Conservation (phyloP, 768 basidiomycete genomes). For the Rhodotorula taiwanensis region DNA sequence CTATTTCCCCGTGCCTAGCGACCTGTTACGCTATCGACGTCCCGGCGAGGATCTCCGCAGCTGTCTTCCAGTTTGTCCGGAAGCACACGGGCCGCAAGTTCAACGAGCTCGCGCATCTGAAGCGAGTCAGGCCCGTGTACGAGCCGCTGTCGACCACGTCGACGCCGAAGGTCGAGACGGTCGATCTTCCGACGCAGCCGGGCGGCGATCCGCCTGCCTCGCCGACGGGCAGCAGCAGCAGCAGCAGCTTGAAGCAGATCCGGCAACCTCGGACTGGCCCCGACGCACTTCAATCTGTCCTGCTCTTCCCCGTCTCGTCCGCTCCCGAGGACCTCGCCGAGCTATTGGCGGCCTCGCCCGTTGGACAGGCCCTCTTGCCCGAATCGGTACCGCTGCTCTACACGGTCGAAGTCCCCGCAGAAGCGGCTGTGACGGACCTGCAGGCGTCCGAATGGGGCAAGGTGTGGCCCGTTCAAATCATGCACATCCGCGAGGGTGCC, state of each 20-base stretch:
- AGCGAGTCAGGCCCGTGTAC: constrained; percentile 25
- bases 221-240: background rate
- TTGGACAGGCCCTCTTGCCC: constrained; percentile 11
- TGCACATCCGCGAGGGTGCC: constrained; percentile 53
- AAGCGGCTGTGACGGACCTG: constrained; percentile 54
- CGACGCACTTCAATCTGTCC: constrained; percentile 9
- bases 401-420: constrained; percentile 51
- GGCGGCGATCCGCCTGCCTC: background rate
- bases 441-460: constrained; percentile 38
- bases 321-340: constrained; percentile 10
- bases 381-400: constrained; percentile 2
- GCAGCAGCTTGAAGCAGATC: background rate
- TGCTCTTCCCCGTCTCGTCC: constrained; percentile 28
- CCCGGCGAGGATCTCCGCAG: constrained; percentile 9
- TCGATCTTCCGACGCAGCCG: background rate
- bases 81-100: constrained; percentile 18
- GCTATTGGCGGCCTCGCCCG: constrained; percentile 12
- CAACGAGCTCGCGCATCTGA: constrained; percentile 31
- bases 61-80: constrained; percentile 28
- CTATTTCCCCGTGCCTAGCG: constrained; percentile 1
- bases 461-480: constrained; percentile 66
- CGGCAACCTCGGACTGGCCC: constrained; percentile 4
- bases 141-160: background rate
- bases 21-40: constrained; percentile 28
- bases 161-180: no score